Evolutionary conservation across 1,139 yeast genomes (phyloP).

Genomic region (Yamadazyma dushanensis): DNA sequence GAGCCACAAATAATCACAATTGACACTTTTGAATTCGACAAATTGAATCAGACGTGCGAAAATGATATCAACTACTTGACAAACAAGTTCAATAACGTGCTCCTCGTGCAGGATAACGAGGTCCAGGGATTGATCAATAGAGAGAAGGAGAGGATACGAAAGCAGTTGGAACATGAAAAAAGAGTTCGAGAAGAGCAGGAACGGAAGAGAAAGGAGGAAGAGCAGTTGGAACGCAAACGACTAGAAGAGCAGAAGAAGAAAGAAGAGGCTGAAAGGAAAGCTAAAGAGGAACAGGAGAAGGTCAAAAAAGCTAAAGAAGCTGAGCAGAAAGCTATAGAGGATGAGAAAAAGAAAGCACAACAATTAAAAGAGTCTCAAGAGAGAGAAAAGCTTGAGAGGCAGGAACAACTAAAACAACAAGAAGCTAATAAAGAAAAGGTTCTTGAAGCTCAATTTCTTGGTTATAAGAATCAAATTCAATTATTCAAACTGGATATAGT

Average conservation of each 20-base stretch:
- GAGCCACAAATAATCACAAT: slow-evolving; percentile 2
- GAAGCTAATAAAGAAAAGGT: slow-evolving; percentile 33
- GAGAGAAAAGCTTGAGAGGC: slow-evolving; percentile 14
- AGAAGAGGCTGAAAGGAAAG: slow-evolving; percentile 11
- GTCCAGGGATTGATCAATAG: slow-evolving; percentile 19
- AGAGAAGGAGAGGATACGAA: slow-evolving; percentile 16
- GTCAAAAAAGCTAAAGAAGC: slow-evolving; percentile 15
- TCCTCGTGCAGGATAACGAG: slow-evolving; percentile 18
- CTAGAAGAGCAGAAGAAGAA: slow-evolving; percentile 13
- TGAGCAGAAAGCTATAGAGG: slow-evolving; percentile 15
- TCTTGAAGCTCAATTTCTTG: slow-evolving; percentile 49
- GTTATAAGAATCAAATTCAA: slow-evolving; percentile 55
- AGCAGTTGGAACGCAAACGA: slow-evolving; percentile 10
- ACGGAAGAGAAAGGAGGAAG: slow-evolving; percentile 6
- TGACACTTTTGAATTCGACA: slow-evolving; percentile 4
- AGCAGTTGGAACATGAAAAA: slow-evolving; percentile 17
- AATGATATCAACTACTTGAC: slow-evolving; percentile 11
- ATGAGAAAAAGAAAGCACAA: slow-evolving; percentile 13
- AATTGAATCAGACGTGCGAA: slow-evolving; percentile 5
- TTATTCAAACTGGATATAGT: slow-evolving; percentile 63
- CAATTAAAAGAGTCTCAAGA: slow-evolving; percentile 16
- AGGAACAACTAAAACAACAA: slow-evolving; percentile 12
- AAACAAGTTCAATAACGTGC: slow-evolving; percentile 5
- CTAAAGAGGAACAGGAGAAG: slow-evolving; percentile 12
- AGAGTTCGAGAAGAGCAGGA: slow-evolving; percentile 14